A percentile compares a stretch with the other conserved stretches of the same genome.
Conservation (phyloP, 768 basidiomycete species). For the Trametes sanguinea region DNA sequence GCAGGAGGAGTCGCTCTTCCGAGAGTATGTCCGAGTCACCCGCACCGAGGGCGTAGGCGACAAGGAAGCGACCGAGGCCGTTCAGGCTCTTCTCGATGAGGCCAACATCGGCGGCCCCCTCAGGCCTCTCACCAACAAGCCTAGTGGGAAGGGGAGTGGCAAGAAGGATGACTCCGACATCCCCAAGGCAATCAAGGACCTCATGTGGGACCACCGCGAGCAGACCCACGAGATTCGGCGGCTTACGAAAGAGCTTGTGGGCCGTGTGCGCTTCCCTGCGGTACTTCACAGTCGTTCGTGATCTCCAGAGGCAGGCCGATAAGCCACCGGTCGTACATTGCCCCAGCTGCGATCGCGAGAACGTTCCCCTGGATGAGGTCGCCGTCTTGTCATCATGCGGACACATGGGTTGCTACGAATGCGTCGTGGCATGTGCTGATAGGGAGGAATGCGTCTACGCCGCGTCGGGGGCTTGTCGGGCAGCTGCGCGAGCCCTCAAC, state of each 20-base stretch:
- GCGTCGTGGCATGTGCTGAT: slow-evolving; percentile 72
- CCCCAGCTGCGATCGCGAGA: slow-evolving; percentile 57
- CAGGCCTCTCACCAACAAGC: slow-evolving; percentile 19
- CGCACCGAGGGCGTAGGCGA: slow-evolving; percentile 76
- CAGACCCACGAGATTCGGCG: slow-evolving; percentile 84
- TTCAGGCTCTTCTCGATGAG: slow-evolving; percentile 59
- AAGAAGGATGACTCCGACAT: slow-evolving; percentile 58
- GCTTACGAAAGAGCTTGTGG: slow-evolving; percentile 85
- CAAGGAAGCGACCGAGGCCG: slow-evolving; percentile 67
- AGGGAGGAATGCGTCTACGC: slow-evolving; percentile 82
- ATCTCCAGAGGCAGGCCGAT: slow-evolving; percentile 77
- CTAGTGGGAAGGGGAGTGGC: slow-evolving; percentile 21
- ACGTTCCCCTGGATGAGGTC: slow-evolving; percentile 64
- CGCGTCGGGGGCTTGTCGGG: slow-evolving; percentile 67
- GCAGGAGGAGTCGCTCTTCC: slow-evolving; percentile 75
- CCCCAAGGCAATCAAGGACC: slow-evolving; percentile 58
- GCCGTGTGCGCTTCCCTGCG: slow-evolving; percentile 89
- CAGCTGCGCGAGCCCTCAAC: slow-evolving; percentile 79
- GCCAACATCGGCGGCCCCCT: slow-evolving; percentile 49
- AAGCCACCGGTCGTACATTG: slow-evolving; percentile 61
- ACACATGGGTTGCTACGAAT: slow-evolving; percentile 79
- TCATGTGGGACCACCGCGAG: slow-evolving; percentile 81
- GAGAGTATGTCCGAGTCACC: slow-evolving; percentile 71
- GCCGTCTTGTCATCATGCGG: slow-evolving; percentile 92
- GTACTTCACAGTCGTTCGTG: slow-evolving; percentile 89